Base-by-base conservation (phyloP, 2,329 filamentous ascomycete species). In the Aspergillus uvarum region DNA sequence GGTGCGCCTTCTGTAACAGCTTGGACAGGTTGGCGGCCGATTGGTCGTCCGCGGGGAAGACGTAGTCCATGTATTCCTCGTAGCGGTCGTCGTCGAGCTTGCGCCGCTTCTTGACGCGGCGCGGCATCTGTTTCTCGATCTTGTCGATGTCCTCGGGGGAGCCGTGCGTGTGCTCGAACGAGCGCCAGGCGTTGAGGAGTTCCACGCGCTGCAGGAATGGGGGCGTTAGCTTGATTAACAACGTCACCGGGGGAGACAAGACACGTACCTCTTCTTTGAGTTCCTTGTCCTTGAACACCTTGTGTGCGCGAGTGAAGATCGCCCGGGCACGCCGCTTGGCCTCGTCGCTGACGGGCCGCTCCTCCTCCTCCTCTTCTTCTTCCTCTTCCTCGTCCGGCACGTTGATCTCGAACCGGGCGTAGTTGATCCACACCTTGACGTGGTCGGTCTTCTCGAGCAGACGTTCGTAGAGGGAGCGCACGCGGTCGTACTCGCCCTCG, bases 341-440 rank as follows among this genome's bases (percentile, higher is more conserved):
- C 60, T 88, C 88, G 22, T 95, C 91, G 76, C 89, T 92, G 70
- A 96, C 85, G 2, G 83, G 80, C 47, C 77, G 77, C 59, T 83
- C 83, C 78, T 83, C 83, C 77, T 85, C 80, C 3, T 82, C 82
- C 10, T 83, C 83, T 22, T 84, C 87, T 47, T 86, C 85, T 55
- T 86, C 85, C 19, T 86, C 86, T 21, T 85, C 82, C 12, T 81
- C 85, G 59, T 96, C 92, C 49, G 92, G 92, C 0, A 96, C 88
- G 74, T 95, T 94, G 80, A 98, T 91, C 77, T 99, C 95, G 72
- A 99, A 98, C 75, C 96, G 91, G n/a, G 95, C 95, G 78, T 94
- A 99, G 75, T 91, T 94, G 76, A 95, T 96, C 95, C 95, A 99
- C 61, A 99, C 95, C 82, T 98, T 99, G 82, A 97, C 92, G 73